These are phyloP conservation scores for Magnolia changhungtana DNA, from an alignment of 164 flowering plant species.

Conservation along the genomic window DNA sequence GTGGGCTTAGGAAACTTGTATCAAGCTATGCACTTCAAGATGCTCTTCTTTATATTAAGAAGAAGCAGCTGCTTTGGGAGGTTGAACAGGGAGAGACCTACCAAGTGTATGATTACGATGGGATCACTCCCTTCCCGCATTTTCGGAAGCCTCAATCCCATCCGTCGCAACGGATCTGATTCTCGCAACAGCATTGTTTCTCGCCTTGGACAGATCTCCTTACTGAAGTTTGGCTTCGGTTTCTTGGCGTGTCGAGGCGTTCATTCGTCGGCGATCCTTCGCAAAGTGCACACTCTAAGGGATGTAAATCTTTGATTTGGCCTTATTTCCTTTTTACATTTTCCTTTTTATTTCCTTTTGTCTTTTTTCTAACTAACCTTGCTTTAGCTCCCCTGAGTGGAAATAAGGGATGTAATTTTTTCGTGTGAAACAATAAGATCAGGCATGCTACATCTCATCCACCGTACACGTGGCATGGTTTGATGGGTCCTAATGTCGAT, in stretches of 20 bases:
- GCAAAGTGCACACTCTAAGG: too few relatives aligned
- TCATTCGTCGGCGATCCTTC: neutral
- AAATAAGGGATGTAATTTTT: too few relatives aligned
- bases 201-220: neutral
- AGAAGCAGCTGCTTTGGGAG: neutral
- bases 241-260: neutral
- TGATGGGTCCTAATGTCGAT: neutral
- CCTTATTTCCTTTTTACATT: too few relatives aligned
- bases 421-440: neutral
- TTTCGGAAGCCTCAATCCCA: neutral
- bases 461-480: neutral
- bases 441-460: neutral
- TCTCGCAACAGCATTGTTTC: neutral
- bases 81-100: neutral
- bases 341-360: too few relatives aligned
- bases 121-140: neutral
- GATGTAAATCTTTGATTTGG: too few relatives aligned
- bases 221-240: neutral
- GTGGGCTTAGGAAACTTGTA: too few relatives aligned
- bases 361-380: too few relatives aligned
- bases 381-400: too few relatives aligned
- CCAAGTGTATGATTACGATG: neutral
- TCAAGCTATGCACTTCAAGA: too few relatives aligned
- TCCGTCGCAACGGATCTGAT: neutral
- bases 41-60: too few relatives aligned